Evolutionary conservation across 2,329 filamentous ascomycete genomes (phyloP).

Genomic region (Talaromyces sp.): DNA sequence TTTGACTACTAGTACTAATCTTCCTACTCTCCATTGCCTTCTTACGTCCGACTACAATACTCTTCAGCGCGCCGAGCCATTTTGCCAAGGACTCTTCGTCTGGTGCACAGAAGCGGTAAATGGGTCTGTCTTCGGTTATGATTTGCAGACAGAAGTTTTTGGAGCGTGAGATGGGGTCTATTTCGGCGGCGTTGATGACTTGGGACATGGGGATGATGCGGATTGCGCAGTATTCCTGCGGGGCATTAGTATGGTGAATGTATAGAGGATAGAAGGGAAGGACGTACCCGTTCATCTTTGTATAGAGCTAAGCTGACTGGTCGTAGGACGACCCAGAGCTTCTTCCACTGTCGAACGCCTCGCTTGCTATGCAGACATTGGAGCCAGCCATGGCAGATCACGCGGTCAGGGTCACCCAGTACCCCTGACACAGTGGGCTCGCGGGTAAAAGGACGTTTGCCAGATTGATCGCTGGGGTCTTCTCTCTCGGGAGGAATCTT

Average conservation of each 20-base stretch:
- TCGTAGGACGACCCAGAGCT: constrained; percentile 86
- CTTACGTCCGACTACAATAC: constrained; percentile 45
- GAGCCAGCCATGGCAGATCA: constrained; percentile 92
- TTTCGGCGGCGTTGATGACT: constrained; percentile 87
- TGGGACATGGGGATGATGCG: constrained; percentile 74
- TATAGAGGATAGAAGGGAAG: neutral
- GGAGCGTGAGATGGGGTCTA: constrained; percentile 78
- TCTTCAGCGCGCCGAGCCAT: constrained; percentile 89
- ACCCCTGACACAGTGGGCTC: constrained; percentile 7
- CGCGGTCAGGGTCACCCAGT: constrained; percentile 68
- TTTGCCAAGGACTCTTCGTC: constrained; percentile 79
- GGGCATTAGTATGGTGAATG: neutral
- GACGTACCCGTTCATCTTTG: constrained; percentile 67
- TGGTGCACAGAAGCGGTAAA: constrained; percentile 67
- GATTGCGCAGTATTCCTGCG: constrained; percentile 75
- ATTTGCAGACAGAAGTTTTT: constrained; percentile 87
- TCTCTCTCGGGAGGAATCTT: constrained; percentile 10
- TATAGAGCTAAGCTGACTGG: constrained; percentile 83
- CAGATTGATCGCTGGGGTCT: neutral
- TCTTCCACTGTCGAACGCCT: constrained; percentile 90
- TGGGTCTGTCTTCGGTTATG: constrained; percentile 83
- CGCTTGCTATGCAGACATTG: constrained; percentile 75
- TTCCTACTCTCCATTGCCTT: constrained; percentile 27
- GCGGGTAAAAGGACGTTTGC: constrained; percentile 8
- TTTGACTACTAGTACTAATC: constrained; percentile 18